Evolutionary conservation across 164 flowering plant species (phyloP).

Genomic region (Amborella trichopoda): DNA sequence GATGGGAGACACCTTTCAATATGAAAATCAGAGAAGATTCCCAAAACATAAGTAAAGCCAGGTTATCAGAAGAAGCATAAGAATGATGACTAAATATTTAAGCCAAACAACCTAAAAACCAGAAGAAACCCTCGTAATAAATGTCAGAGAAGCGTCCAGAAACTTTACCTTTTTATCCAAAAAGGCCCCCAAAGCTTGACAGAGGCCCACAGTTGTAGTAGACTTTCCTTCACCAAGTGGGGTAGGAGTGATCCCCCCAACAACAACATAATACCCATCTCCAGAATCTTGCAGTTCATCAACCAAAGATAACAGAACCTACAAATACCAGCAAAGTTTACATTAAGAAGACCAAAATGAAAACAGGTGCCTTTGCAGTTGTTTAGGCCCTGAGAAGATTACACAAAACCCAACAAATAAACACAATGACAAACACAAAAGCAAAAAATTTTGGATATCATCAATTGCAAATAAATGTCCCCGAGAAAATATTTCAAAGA

Average conservation of each 20-base stretch:
- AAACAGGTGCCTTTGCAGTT: no score
- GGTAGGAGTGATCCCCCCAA: slow-evolving; percentile 97
- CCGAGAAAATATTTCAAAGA: no score
- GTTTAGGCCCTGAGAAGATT: no score
- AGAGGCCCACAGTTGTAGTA: slow-evolving; percentile 95
- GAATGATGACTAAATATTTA: not conserved
- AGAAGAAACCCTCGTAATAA: not conserved
- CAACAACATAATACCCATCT: slow-evolving; percentile 96
- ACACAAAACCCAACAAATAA: no score
- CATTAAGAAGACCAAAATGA: no score
- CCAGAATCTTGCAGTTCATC: slow-evolving; percentile 64
- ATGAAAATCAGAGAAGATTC: no score
- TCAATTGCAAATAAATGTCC: no score
- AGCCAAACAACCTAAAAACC: not conserved
- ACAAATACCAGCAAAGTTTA: no score
- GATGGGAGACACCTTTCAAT: no score
- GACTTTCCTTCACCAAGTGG: slow-evolving; percentile 99
- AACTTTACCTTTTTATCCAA: slow-evolving; percentile 83
- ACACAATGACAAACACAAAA: no score
- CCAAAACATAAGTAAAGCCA: not conserved
- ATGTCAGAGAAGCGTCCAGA: no score
- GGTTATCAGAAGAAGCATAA: not conserved
- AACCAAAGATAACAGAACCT: slow-evolving; percentile 78
- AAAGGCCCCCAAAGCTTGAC: slow-evolving; percentile 94
- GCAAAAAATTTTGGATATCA: no score